Evolutionary conservation across 371 early-diverging fungal genomes (phyloP).

Genomic region (Coemansia sp.): DNA sequence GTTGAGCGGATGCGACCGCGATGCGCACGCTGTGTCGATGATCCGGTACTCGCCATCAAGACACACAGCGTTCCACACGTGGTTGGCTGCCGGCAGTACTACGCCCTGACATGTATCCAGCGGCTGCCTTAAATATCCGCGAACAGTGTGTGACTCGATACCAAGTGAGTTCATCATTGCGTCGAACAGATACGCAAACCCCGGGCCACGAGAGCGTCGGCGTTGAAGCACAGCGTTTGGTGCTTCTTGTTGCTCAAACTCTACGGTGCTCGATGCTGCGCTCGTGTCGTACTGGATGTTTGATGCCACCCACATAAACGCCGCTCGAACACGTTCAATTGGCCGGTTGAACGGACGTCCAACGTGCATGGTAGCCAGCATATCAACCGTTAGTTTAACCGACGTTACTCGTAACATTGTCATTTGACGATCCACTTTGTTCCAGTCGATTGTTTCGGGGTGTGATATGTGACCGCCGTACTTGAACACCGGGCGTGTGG

Average conservation of each 20-base stretch:
- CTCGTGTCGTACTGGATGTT: constrained; percentile 49
- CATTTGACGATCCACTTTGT: constrained; percentile 50
- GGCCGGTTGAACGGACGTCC: constrained; percentile 50
- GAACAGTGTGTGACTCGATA: constrained; percentile 48
- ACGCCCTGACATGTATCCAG: constrained; percentile 46
- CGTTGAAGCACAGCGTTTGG: constrained; percentile 48
- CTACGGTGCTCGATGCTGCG: constrained; percentile 34
- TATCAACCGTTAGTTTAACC: constrained; percentile 42
- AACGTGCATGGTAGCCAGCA: constrained; percentile 48
- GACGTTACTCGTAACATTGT: constrained; percentile 46
- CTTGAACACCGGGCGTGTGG: constrained; percentile 50
- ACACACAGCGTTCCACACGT: constrained; percentile 54
- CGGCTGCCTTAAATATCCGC: constrained; percentile 53
- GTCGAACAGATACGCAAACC: constrained; percentile 52
- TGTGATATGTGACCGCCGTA: constrained; percentile 48
- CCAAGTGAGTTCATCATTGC: constrained; percentile 50
- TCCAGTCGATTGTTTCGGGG: constrained; percentile 44
- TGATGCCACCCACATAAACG: constrained; percentile 50
- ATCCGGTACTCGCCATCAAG: constrained; percentile 54
- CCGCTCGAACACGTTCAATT: constrained; percentile 48
- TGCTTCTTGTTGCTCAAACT: constrained; percentile 46
- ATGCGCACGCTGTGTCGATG: constrained; percentile 53
- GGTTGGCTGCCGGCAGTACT: constrained; percentile 51
- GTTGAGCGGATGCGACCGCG: constrained; percentile 48
- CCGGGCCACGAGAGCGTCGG: constrained; percentile 50